Conservation (phyloP, 768 basidiomycete species). For the Tulasnella sp. region DNA sequence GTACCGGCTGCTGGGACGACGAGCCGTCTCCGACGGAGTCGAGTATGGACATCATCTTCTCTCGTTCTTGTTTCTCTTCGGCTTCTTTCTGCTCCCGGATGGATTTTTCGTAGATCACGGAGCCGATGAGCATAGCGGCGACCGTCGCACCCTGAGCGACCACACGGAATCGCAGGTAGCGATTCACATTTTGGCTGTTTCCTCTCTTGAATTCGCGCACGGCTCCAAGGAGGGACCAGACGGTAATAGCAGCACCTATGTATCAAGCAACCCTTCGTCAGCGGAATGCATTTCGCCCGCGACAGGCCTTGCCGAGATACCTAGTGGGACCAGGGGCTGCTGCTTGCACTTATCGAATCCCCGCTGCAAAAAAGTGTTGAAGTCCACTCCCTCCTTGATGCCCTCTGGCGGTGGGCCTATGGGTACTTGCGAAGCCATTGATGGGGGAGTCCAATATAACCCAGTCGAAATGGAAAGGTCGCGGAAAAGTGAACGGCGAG, state of each 20-base stretch:
- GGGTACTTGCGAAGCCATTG: background rate
- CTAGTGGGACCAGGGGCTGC: conserved; percentile 37
- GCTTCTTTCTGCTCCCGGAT: conserved; percentile 13
- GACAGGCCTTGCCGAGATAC: conserved; percentile 31
- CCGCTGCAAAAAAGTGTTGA: conserved; percentile 29
- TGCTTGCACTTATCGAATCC: conserved; percentile 35
- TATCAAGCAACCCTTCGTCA: background rate
- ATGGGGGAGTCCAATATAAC: too few species aligned
- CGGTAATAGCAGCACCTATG: conserved; percentile 14
- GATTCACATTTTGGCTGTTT: conserved; percentile 36
- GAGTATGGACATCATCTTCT: conserved; percentile 20
- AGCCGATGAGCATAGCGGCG: conserved; percentile 29
- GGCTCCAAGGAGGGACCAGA: conserved; percentile 19
- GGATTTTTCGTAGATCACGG: conserved; percentile 22
- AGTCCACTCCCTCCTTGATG: conserved; percentile 3
- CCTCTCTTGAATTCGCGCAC: conserved; percentile 31
- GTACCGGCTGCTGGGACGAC: background rate
- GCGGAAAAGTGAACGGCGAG: background rate
- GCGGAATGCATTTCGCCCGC: background rate
- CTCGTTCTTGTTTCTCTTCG: conserved; percentile 22
- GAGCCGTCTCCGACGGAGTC: conserved; percentile 14
- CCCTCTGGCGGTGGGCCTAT: conserved; percentile 8
- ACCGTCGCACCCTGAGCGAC: conserved; percentile 36
- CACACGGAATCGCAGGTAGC: conserved; percentile 35
- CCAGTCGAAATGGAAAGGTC: background rate